A percentile compares a stretch with the other conserved stretches of the same genome.
These are phyloP conservation scores for Iris macrosiphon DNA, from an alignment of 106 monocot species.

Conservation along the genomic window DNA sequence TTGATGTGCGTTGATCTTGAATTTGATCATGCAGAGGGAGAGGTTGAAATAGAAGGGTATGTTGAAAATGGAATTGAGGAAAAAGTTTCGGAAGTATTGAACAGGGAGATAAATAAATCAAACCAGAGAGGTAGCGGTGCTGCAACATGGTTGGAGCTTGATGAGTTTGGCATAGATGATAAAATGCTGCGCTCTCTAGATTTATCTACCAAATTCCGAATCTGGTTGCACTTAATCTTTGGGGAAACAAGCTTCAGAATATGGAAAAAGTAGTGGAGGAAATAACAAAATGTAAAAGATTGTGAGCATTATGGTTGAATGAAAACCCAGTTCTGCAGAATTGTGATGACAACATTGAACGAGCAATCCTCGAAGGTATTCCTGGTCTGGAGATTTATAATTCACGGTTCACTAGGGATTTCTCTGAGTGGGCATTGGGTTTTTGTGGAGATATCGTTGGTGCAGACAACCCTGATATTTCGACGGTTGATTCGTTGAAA, in stretches of 20 bases:
- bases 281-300: conserved; percentile 56
- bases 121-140: conserved; percentile 40
- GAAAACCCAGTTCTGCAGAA: conserved; percentile 66
- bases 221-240: conserved; percentile 82
- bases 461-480: conserved; percentile 43
- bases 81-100: conserved; percentile 38
- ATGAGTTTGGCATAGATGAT: conserved; percentile 85
- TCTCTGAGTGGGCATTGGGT: conserved; percentile 76
- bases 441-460: conserved; percentile 74
- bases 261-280: conserved; percentile 47
- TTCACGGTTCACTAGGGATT: conserved; percentile 61
- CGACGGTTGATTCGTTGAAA: conserved; percentile 25
- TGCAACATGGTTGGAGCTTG: conserved; percentile 81
- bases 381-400: conserved; percentile 79
- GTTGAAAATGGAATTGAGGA: conserved; percentile 5
- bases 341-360: conserved; percentile 30
- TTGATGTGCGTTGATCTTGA: conserved; percentile 93
- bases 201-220: conserved; percentile 81
- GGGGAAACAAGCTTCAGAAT: conserved; percentile 91
- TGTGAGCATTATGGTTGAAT: conserved; percentile 89
- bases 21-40: conserved; percentile 15
- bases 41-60: conserved; percentile 14
- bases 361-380: conserved; percentile 43
- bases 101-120: conserved; percentile 43
- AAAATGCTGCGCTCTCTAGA: conserved; percentile 68